These are phyloP conservation scores for Chalciporus piperatus DNA, from an alignment of 768 basidiomycete genomes.

Conservation along the genomic window DNA sequence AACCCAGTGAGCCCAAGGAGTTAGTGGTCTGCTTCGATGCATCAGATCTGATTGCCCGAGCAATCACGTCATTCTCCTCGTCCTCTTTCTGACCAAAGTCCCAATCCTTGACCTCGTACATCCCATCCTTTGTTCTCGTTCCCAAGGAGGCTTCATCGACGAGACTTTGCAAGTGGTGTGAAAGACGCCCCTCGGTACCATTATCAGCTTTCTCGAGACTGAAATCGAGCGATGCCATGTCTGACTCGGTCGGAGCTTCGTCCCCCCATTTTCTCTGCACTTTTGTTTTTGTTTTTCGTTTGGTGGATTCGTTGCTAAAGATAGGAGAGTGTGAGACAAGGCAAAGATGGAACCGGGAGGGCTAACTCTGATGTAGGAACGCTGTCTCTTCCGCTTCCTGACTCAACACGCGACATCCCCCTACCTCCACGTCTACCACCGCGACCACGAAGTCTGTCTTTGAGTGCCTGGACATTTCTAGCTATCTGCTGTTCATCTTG, in stretches of 20 bases:
- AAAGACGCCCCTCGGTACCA: slow-evolving; percentile 24
- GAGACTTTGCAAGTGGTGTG: slow-evolving; percentile 56
- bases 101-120: slow-evolving; percentile 83
- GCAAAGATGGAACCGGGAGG: not conserved
- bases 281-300: slow-evolving; percentile 65
- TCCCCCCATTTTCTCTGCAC: slow-evolving; percentile 91
- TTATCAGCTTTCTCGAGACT: slow-evolving; percentile 55
- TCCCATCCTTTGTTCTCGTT: slow-evolving; percentile 65
- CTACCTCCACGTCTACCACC: slow-evolving; percentile 59
- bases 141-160: slow-evolving; percentile 77
- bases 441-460: slow-evolving; percentile 75
- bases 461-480: slow-evolving; percentile 87
- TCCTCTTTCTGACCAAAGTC: slow-evolving; percentile 57
- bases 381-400: slow-evolving; percentile 59
- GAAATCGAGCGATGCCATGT: slow-evolving; percentile 94
- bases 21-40: slow-evolving; percentile 36
- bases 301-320: slow-evolving; percentile 59
- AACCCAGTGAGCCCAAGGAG: slow-evolving; percentile 65
- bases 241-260: slow-evolving; percentile 71
- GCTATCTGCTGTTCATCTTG: slow-evolving; percentile 90
- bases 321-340: slow-evolving; percentile 20
- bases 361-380: slow-evolving; percentile 33
- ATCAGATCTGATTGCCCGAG: slow-evolving; percentile 52
- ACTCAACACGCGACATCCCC: slow-evolving; percentile 44
- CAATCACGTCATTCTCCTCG: slow-evolving; percentile 52